phyloP scores from a whole-genome alignment of 2,329 filamentous ascomycete genomes.

The Davidsoniella australis region DNA sequence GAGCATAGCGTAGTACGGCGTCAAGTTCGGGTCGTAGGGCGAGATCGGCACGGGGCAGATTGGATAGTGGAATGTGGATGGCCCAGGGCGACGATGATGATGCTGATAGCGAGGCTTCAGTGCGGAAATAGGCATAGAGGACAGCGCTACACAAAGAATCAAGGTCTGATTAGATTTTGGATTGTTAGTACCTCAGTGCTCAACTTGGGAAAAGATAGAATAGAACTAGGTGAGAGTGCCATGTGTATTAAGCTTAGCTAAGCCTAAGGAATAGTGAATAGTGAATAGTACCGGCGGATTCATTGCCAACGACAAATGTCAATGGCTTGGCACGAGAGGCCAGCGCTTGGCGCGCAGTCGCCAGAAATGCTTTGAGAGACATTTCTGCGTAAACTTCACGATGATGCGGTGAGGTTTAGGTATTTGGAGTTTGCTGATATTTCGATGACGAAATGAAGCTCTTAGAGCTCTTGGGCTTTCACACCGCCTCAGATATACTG shows the following conservation, averaged over 20 bases:
- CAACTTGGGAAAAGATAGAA: not conserved
- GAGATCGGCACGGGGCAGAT: conserved; percentile 52
- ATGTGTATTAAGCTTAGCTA: not conserved
- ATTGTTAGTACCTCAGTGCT: not conserved
- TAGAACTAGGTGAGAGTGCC: too few species aligned
- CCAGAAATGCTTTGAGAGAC: conserved; percentile 34
- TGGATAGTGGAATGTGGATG: conserved; percentile 56
- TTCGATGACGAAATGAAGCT: too few species aligned
- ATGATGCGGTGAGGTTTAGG: too few species aligned
- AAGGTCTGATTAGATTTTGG: conserved; percentile 36
- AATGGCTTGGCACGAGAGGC: conserved; percentile 25
- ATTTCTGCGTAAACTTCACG: not conserved
- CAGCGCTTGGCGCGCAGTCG: conserved; percentile 31
- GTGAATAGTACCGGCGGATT: conserved; percentile 39
- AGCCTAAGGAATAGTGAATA: not conserved
- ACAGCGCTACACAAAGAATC: conserved; percentile 65
- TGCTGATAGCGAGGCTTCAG: conserved; percentile 26
- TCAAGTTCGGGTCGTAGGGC: conserved; percentile 55
- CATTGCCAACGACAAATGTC: conserved; percentile 49
- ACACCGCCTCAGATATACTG: too few species aligned
- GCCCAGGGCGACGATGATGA: conserved; percentile 20
- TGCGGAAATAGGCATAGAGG: conserved; percentile 57
- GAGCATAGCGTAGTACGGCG: conserved; percentile 44
- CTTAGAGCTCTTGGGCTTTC: too few species aligned
- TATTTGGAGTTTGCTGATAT: too few species aligned